Base-by-base conservation (phyloP, 2,329 filamentous ascomycete genomes). In the Epichloe sibirici region DNA sequence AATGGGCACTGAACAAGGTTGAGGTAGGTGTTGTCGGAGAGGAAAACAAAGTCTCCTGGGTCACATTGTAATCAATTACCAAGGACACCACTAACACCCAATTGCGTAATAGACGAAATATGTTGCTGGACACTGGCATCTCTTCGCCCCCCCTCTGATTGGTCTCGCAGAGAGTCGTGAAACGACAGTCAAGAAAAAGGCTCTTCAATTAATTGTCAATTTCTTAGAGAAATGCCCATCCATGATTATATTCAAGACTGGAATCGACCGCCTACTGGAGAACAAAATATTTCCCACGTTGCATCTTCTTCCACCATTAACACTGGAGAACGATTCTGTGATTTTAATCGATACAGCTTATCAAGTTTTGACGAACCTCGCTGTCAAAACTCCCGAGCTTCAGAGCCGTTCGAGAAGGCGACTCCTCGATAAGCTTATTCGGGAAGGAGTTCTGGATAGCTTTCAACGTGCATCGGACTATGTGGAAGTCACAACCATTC, bases 301-400 rank as follows among this genome's bases (percentile, higher is more conserved):
- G n/a, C 75, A 85, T 7, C 87, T 82, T 60, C 74, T 95, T 5
- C 90, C 91, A 0, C 81, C 76, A 12, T 71, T 95, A 43, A 95
- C 88, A 0, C 82, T 86, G 0, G 85, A 88, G 61, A 64, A 74
- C 0, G 86, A 93, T 52, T 86, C 86, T 4, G 62, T 86, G 2
- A 61, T 63, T 1, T 69, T 96, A 3, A 75, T 95, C 1, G 62
- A 66, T 5, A 73, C 75, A 6, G 81, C 85, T 0, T 94, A 90
- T 57, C 73, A 76, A 7, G 82, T 83, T 2, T 72, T 95, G 3
- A 68, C 86, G 17, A 69, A 70, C 0, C 74, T 95, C 5, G 77
- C 65, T 23, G 57, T 62, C 48, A 48, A 60, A 7, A 57, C 64
- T 21, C 46, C 61, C 17, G 53, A 63, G 39, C 43, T 60, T 55